A percentile compares a stretch with the other conserved stretches of the same genome.
Conservation (phyloP, 2,329 filamentous ascomycete genomes). For the Aspergillus oerlinghausenensis region DNA sequence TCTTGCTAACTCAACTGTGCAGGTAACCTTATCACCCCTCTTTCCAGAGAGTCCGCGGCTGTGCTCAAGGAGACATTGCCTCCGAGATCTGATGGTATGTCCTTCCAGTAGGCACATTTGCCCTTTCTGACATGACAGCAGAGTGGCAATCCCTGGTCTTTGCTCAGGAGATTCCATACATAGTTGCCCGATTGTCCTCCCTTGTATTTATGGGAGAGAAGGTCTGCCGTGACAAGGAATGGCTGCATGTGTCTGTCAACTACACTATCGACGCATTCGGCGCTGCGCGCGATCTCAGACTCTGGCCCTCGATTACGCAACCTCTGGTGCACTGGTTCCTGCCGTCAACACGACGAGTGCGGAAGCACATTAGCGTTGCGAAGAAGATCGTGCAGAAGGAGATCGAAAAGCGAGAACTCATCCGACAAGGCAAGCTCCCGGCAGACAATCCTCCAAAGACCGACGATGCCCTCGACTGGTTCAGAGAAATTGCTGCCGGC, state of each 20-base stretch:
- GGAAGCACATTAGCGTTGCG: slow-evolving; percentile 35
- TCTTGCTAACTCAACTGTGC: not conserved
- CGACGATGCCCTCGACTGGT: slow-evolving; percentile 28
- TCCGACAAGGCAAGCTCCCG: slow-evolving; percentile 16
- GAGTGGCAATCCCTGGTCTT: slow-evolving; percentile 55
- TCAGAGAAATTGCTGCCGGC: slow-evolving; percentile 14
- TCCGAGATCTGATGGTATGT: slow-evolving; percentile 21
- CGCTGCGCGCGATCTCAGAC: slow-evolving; percentile 37
- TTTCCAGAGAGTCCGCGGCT: slow-evolving; percentile 23
- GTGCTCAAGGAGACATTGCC: slow-evolving; percentile 20
- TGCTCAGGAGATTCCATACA: slow-evolving; percentile 49
- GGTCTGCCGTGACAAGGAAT: slow-evolving; percentile 50
- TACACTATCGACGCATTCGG: slow-evolving; percentile 18
- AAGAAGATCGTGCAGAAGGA: slow-evolving; percentile 30
- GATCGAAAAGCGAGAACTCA: slow-evolving; percentile 19
- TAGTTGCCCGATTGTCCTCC: slow-evolving; percentile 52
- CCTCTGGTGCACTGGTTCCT: slow-evolving; percentile 44
- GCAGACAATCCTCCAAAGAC: slow-evolving; percentile 11
- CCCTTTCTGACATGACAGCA: slow-evolving; percentile 10
- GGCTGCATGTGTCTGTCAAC: slow-evolving; percentile 42
- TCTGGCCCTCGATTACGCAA: slow-evolving; percentile 38
- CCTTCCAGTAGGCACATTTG: not conserved
- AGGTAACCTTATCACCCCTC: slow-evolving; percentile 23
- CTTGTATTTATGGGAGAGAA: slow-evolving; percentile 50
- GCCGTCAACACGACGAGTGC: slow-evolving; percentile 37